Evolutionary conservation across 208 protist genomes (phyloP).

Genomic region (Acanthamoeba sp.): DNA sequence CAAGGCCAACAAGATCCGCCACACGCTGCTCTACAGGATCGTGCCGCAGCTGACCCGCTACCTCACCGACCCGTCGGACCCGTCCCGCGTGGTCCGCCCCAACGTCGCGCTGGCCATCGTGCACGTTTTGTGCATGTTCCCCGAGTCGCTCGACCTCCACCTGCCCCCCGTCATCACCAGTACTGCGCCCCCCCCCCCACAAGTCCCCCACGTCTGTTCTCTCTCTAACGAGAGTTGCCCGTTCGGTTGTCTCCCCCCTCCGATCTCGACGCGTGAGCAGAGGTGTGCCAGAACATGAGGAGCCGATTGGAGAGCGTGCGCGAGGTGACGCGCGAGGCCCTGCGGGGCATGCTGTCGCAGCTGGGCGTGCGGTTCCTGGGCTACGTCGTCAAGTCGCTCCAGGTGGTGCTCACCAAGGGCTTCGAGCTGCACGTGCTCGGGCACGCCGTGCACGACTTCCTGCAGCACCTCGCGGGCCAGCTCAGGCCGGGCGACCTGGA

Average conservation of each 20-base stretch:
- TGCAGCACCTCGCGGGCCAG: constrained; percentile 7
- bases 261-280: not conserved
- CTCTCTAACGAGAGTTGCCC: not conserved
- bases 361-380: constrained; percentile 34
- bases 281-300: constrained; percentile 74
- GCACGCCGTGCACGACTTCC: constrained; percentile 59
- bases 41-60: constrained; percentile 10
- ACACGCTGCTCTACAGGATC: not conserved
- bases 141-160: constrained; percentile 32
- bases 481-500: constrained; percentile 41
- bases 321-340: constrained; percentile 52
- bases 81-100: constrained; percentile 32
- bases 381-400: constrained; percentile 47
- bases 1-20: not conserved
- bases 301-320: constrained; percentile 67
- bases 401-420: constrained; percentile 54
- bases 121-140: constrained; percentile 43
- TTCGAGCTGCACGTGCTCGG: constrained; percentile 71
- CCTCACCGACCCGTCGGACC: constrained; percentile 39
- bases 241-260: not conserved
- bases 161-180: constrained; percentile 58
- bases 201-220: not conserved
- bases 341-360: constrained; percentile 28
- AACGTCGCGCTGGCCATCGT: constrained; percentile 57
- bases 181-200: not conserved